Evolutionary conservation across 371 early-diverging fungal genomes (phyloP), one percentile per base, ranked within the genome.

Genomic region (Apophysomyces ossiformis): DNA sequence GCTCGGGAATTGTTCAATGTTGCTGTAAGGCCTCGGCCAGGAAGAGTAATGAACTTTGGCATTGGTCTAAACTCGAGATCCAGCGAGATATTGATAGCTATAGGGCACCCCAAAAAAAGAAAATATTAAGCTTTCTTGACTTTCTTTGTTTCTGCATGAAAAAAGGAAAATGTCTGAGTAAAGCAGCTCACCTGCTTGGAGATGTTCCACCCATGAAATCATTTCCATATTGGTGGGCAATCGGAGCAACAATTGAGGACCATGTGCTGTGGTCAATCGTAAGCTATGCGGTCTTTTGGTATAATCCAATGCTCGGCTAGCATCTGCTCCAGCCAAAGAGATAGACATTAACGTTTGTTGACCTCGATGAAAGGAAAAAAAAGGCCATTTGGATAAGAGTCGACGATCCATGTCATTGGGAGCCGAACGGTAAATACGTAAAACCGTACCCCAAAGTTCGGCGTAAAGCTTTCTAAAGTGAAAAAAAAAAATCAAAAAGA

Each of bases 11-110:
- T 60, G 37, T 58, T 26, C 18, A 58, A 21, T 39, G 63, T 46
- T 37, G 70, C 50, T 58, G 61, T 36, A 44, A 63, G 43, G 32
- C 60, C 67, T 32, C 81, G 75, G 12, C 66, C 63, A 15, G 80
- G 78, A 37, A 82, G 60, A 7, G 83, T 79, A 35, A 82, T 72
- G 56, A 82, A 82, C 37, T 78, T 77, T 32, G 83, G 83, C 83
- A 82, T 82, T 8, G 78, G 78, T 13, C 83, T 70, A 41, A 67
- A 54, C 39, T 82, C 83, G 15, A 82, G 63, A 54, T 78, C 79
- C 13, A 76, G 67, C 32, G 79, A 79, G 12, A 82, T 79, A 45
- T 82, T 80, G 60, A 80, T 82, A 7, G 80, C 76, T 73, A 61
- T 26, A 3, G 3, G 2, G 32, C 26, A 26, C 21, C 21, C 32